Percentiles rank a stretch among this genome's conserved stretches.
Conservation (phyloP, 2,329 filamentous ascomycete genomes). For the Pestalotiopsis fici region DNA sequence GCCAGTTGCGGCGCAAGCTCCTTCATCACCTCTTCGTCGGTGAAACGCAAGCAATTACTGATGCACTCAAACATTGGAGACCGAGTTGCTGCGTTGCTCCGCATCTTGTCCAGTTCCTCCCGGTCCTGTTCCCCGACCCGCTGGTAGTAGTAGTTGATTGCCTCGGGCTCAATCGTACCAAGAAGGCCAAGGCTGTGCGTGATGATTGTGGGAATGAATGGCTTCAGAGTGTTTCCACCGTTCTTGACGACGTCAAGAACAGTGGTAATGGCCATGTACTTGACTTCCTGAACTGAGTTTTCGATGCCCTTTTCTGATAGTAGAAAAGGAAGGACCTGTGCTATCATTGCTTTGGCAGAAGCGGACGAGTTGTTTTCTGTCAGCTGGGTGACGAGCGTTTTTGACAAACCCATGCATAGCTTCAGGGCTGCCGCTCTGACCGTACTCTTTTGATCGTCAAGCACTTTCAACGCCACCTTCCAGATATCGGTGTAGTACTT, state of each 20-base stretch:
- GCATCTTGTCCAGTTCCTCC: conserved; percentile 86
- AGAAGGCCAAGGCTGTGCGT: conserved; percentile 79
- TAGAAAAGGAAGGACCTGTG: conserved; percentile 86
- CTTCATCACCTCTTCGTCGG: conserved; percentile 78
- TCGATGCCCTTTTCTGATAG: conserved; percentile 88
- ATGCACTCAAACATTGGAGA: conserved; percentile 93
- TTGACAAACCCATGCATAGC: conserved; percentile 82
- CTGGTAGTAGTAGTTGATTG: conserved; percentile 89
- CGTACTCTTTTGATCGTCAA: conserved; percentile 94
- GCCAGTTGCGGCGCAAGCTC: conserved; percentile 73
- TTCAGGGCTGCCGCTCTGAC: conserved; percentile 80
- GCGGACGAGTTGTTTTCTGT: conserved; percentile 74
- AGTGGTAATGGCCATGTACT: conserved; percentile 78
- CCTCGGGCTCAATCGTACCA: conserved; percentile 85
- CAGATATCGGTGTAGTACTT: conserved; percentile 84
- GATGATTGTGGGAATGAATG: conserved; percentile 80
- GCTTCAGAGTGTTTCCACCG: conserved; percentile 74
- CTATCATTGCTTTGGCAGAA: conserved; percentile 77
- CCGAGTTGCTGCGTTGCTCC: conserved; percentile 77
- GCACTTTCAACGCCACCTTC: conserved; percentile 81
- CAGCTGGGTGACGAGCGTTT: conserved; percentile 80
- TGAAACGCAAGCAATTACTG: conserved; percentile 81
- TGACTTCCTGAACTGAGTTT: conserved; percentile 84
- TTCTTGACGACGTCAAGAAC: conserved; percentile 90
- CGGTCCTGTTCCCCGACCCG: conserved; percentile 85